Evolutionary conservation across 768 basidiomycete species (phyloP).

Genomic region (Epithele typhae): DNA sequence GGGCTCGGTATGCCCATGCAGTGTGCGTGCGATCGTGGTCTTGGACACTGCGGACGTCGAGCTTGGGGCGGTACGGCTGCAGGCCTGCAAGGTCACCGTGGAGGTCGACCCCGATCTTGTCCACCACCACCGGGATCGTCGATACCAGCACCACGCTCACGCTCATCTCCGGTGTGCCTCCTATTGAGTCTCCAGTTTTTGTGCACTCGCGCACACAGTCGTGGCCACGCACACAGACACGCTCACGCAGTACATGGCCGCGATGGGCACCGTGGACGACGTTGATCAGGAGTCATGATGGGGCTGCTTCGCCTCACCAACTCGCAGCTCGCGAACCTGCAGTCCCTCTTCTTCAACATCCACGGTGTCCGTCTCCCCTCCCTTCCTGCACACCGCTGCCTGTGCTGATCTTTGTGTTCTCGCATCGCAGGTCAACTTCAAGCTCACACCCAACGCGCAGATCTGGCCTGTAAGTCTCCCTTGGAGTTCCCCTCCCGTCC

Average conservation of each 20-base stretch:
- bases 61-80: slow-evolving; percentile 67
- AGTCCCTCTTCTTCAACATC: slow-evolving; percentile 30
- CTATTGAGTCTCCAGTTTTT: neutral
- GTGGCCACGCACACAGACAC: slow-evolving; percentile 20
- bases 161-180: slow-evolving; percentile 24
- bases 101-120: slow-evolving; percentile 19
- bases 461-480: slow-evolving; percentile 25
- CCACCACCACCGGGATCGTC: slow-evolving; percentile 28
- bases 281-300: too few species aligned
- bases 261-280: slow-evolving; percentile 30
- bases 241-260: slow-evolving; percentile 24
- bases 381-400: too few species aligned
- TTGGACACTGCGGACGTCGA: slow-evolving; percentile 53
- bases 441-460: slow-evolving; percentile 29
- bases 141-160: slow-evolving; percentile 35
- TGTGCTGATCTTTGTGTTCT: too few species aligned
- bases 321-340: slow-evolving; percentile 25
- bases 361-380: slow-evolving; percentile 19
- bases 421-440: slow-evolving; percentile 18
- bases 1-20: slow-evolving; percentile 67
- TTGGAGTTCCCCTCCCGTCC: neutral
- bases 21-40: slow-evolving; percentile 64
- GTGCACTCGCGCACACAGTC: neutral
- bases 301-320: slow-evolving; percentile 28
- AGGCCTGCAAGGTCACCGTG: slow-evolving; percentile 38